A percentile compares a stretch with the other conserved stretches of the same genome.
Evolutionary conservation across 495 filamentous ascomycete genomes (phyloP).

Genomic region (Lophiotrema nucula): DNA sequence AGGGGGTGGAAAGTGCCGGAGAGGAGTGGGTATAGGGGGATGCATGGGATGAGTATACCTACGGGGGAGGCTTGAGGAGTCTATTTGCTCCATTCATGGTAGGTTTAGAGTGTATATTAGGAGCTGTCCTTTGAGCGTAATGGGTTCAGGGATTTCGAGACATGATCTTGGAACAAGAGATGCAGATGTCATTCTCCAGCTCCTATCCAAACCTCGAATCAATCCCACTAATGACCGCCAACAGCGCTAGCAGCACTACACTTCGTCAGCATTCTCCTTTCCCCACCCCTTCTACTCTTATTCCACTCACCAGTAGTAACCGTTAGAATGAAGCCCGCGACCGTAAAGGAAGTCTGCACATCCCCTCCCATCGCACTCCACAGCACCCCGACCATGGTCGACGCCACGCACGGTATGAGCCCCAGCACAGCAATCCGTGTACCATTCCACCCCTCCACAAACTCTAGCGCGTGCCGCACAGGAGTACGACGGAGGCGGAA

Average conservation of each 20-base stretch:
- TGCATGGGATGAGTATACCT: constrained; percentile 62
- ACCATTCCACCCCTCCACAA: not conserved
- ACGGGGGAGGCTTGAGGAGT: constrained; percentile 24
- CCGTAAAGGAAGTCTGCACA: not conserved
- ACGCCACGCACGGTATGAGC: not conserved
- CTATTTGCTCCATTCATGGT: not conserved
- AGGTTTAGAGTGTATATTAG: not conserved
- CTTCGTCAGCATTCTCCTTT: not conserved
- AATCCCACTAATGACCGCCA: not conserved
- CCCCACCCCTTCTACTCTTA: not conserved
- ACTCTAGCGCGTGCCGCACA: not conserved
- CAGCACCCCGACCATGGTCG: not conserved
- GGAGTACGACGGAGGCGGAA: not conserved
- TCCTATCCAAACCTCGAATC: too few relatives aligned
- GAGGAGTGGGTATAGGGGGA: constrained; percentile 58
- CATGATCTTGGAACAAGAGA: too few relatives aligned
- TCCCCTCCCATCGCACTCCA: not conserved
- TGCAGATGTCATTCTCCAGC: too few relatives aligned
- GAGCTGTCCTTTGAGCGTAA: not conserved
- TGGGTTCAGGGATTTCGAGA: too few relatives aligned
- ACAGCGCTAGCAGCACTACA: not conserved
- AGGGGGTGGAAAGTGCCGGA: constrained; percentile 61
- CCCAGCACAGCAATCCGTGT: not conserved
- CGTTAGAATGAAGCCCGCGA: not conserved
- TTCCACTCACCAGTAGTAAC: not conserved